These are phyloP conservation scores for Pichia pseudocactophila DNA, from an alignment of 805 yeast species.

Conservation along the genomic window DNA sequence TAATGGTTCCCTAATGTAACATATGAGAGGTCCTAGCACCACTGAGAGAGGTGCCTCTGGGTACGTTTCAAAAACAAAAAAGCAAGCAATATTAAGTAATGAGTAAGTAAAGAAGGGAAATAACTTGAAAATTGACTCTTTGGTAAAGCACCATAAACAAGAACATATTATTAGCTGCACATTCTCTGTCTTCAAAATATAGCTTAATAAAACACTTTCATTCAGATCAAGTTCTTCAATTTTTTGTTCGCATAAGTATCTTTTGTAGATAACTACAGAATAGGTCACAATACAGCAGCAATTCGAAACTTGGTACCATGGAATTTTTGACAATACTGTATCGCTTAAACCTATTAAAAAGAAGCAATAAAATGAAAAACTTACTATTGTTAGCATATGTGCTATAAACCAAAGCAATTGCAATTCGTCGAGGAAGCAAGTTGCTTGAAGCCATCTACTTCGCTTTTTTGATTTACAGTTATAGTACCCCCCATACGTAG, in stretches of 20 bases:
- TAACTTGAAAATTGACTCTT: slow-evolving; percentile 27
- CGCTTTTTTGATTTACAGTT: background rate
- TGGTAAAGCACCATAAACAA: slow-evolving; percentile 31
- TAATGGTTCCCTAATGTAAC: slow-evolving; percentile 31
- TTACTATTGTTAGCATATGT: slow-evolving; percentile 6
- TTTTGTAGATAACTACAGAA: slow-evolving; percentile 23
- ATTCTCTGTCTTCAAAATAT: slow-evolving; percentile 33
- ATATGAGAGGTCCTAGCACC: slow-evolving; percentile 31
- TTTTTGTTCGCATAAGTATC: slow-evolving; percentile 15
- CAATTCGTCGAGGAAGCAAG: background rate
- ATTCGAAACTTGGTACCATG: slow-evolving; percentile 19
- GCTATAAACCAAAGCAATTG: slow-evolving; percentile 3
- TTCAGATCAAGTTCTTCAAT: background rate
- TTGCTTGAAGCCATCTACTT: background rate
- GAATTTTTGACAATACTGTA: slow-evolving; percentile 5
- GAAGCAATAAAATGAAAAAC: slow-evolving; percentile 12
- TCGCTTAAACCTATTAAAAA: slow-evolving; percentile 10
- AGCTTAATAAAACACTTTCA: slow-evolving; percentile 24
- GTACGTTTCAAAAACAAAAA: slow-evolving; percentile 26
- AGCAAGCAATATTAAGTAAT: slow-evolving; percentile 30
- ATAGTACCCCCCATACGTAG: background rate
- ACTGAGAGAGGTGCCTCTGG: slow-evolving; percentile 25
- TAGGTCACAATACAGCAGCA: slow-evolving; percentile 23
- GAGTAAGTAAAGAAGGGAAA: slow-evolving; percentile 35
- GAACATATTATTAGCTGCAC: slow-evolving; percentile 31